Evolutionary conservation across 2,329 filamentous ascomycete genomes (phyloP), one percentile per base, ranked within the genome.

Genomic region (Helotiales sp.): DNA sequence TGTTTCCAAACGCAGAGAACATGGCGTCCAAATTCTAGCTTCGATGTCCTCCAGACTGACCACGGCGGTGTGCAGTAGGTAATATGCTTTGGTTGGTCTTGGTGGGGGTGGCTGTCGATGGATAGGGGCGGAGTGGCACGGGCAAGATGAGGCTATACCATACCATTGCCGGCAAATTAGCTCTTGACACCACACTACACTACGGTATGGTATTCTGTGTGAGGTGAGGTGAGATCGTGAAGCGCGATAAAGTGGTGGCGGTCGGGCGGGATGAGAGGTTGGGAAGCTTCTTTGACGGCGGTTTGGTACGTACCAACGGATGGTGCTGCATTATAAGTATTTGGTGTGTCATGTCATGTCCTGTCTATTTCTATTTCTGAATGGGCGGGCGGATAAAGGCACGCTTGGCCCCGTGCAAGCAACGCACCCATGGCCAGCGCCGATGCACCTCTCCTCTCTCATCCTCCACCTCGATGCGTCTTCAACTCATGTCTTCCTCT

Each of bases 1-100:
- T 60, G 24, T 60, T 60, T 45, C 57, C 37, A 60, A 60, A 60
- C 4, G 57, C 57, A 37, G 57, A 13, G 57, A 60, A 60, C 57
- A 60, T 60, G 57, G 22, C 37, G 57, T 30, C 57, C 30, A 20
- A 10, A 40, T 20, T 37, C 20, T 34, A 45, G 34, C 37, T 17
- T 17, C 7, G 20, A 60, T 60, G 6, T 43, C 22, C 22, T 20
- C 26, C 22, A 22, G 40, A 7, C 20, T 17, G 24, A 11, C 26
- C 5, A 6, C 20, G 20, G 17, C n/a, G 26, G 37, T 43, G 37
- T 59, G 11, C 7, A 11, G 22, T 22, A 22, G 17, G 30, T 32
- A 30, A 4, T 43, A 15, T 28, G 24, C 15, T 20, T 11, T 45
- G 24, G 24, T 22, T 60, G 24, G 24, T 13, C 6, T 26, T 30